Conservation (phyloP, 2,329 filamentous ascomycete species). For the Exophiala sideris region DNA sequence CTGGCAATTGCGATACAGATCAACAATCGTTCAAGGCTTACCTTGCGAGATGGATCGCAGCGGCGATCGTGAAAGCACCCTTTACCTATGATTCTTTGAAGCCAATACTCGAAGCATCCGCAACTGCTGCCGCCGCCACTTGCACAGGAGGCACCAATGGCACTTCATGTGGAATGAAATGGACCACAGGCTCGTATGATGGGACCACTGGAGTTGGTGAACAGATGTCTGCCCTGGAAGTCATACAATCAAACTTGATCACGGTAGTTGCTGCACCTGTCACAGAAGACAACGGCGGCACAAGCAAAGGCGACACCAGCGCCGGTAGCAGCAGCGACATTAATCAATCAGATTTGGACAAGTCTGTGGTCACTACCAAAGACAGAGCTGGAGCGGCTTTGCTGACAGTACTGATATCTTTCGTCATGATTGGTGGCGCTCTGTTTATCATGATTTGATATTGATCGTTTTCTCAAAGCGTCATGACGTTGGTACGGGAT, state of each 20-base stretch:
- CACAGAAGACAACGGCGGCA: constrained; percentile 56
- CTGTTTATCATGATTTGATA: constrained; percentile 28
- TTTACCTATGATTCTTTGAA: constrained; percentile 52
- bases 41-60: constrained; percentile 58
- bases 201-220: constrained; percentile 38
- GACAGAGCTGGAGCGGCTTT: constrained; percentile 39
- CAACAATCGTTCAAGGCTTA: constrained; percentile 66
- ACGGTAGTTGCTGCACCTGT: constrained; percentile 41
- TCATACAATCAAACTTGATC: constrained; percentile 56
- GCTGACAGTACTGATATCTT: constrained; percentile 30
- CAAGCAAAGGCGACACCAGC: constrained; percentile 47
- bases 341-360: constrained; percentile 23
- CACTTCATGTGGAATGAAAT: constrained; percentile 42
- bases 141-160: constrained; percentile 50
- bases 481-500: neutral
- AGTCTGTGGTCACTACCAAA: constrained; percentile 31
- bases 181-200: constrained; percentile 37
- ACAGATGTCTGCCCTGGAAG: constrained; percentile 49
- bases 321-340: constrained; percentile 35
- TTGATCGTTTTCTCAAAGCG: neutral
- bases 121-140: constrained; percentile 51
- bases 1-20: constrained; percentile 58
- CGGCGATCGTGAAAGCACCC: constrained; percentile 56
- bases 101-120: constrained; percentile 53
- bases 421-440: constrained; percentile 26